A percentile compares a stretch with the other conserved stretches of the same genome.
Evolutionary conservation across 176 grass and related monocot genomes (phyloP).

Genomic region (Bothriochloa decipiens): DNA sequence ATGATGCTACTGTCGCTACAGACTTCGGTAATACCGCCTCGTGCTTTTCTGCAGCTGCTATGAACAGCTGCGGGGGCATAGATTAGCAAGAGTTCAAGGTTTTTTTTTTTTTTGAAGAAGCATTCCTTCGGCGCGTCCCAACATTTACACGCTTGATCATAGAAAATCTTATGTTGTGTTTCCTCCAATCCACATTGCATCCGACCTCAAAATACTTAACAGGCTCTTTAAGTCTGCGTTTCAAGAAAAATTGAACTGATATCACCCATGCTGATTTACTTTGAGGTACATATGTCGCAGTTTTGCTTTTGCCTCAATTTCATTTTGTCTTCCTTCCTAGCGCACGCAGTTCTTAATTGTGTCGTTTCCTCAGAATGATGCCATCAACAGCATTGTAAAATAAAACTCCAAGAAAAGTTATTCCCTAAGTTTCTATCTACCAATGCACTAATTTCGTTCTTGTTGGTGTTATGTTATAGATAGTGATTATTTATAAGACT

Average conservation of each 20-base stretch:
- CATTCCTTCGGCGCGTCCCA: conserved; percentile 89
- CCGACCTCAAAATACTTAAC: conserved; percentile 93
- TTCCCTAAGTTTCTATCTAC: conserved; percentile 29
- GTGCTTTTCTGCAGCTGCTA: conserved; percentile 64
- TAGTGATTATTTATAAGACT: conserved; percentile 16
- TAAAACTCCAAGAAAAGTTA: neutral
- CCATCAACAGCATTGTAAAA: conserved; percentile 8
- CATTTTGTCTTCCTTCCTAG: conserved; percentile 22
- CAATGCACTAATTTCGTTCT: conserved; percentile 22
- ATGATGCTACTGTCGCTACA: too few species aligned
- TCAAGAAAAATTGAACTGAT: conserved; percentile 95
- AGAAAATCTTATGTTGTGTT: conserved; percentile 87
- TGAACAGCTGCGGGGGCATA: conserved; percentile 87
- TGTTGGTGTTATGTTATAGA: conserved; percentile 11
- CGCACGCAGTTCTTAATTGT: conserved; percentile 9
- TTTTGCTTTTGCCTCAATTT: neutral
- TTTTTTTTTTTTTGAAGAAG: conserved; percentile 90
- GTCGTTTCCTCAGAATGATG: conserved; percentile 1
- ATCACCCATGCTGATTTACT: conserved; percentile 91
- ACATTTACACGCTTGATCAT: conserved; percentile 78
- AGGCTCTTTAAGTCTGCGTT: conserved; percentile 71
- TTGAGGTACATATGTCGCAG: conserved; percentile 61
- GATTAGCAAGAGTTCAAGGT: conserved; percentile 95
- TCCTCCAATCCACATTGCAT: conserved; percentile 82
- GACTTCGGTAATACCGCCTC: too few species aligned